Base-by-base conservation (phyloP, 164 flowering plant genomes). In the Chimonanthus salicifolius region DNA sequence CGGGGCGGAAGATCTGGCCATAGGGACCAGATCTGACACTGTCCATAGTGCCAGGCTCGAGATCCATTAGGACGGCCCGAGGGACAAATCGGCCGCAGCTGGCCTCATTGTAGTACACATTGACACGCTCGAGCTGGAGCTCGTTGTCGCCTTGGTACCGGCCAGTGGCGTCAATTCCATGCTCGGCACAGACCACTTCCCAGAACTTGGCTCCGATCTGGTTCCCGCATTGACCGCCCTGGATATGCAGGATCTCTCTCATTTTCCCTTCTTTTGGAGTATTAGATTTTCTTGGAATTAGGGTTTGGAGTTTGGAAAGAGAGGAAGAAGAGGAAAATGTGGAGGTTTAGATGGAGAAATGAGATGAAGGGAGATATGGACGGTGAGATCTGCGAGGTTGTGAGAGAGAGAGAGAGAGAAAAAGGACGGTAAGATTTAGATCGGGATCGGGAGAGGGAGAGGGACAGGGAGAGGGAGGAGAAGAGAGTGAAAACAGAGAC, bases 1-100 rank as follows among this genome's bases (percentile, higher is more conserved):
- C 33, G 33, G 33, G 33, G 33, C 33, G 33, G 2, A 33, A 33
- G 33, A 33, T 33, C 33, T 33, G 33, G 0, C 33, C 33, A 33
- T 33, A 33, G 9, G 84, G 84, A 0, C 87, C 83, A 69, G 84
- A 78, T 74, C 85, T 75, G n/a, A 85, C 74, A 58, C 83, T 78
- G 70, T 85, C 87, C 87, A 85, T 85, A 4, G 87, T 85, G 0
- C 85, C 87, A 0, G 85, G 87, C 73, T 85, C 87, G 13, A 85
- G 79, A 73, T 85, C 87, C 87, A 85, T 85, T 50, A 85, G 80
- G 7, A 85, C 83, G 9, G 87, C 85, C n/a, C 87, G 74, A 8
- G 87, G 85, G 45, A 85, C 87, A 63, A 81, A 85, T 10, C 85
- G 63, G 4, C 87, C 87, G 62, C 85, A 81, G 65, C 87, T 82